A percentile compares a stretch with the other conserved stretches of the same genome.
These are phyloP conservation scores for Vitis labrusca DNA, from an alignment of 164 flowering plant species.

Conservation along the genomic window DNA sequence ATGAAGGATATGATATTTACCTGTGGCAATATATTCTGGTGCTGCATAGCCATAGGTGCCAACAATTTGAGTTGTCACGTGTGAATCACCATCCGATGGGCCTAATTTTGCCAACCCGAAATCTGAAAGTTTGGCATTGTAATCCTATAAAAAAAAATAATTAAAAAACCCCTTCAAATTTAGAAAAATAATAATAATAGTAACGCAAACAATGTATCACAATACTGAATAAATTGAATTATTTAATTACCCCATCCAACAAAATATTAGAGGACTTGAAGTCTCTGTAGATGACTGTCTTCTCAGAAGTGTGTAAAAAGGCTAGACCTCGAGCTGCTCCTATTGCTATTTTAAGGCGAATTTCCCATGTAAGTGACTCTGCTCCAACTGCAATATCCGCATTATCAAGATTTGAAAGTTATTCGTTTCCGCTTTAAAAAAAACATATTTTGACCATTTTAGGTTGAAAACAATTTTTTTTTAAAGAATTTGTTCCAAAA, in stretches of 20 bases:
- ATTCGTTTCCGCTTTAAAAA: too few species aligned
- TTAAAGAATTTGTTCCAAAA: background rate
- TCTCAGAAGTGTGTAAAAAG: conserved; percentile 5
- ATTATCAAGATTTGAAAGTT: too few species aligned
- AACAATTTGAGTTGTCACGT: conserved; percentile 46
- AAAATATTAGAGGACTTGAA: conserved; percentile 12
- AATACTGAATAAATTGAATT: too few species aligned
- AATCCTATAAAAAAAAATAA: conserved; percentile 24
- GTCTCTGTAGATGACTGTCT: conserved; percentile 9
- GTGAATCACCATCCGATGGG: conserved; percentile 46
- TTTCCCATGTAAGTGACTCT: conserved; percentile 15
- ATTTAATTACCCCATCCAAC: conserved; percentile 1
- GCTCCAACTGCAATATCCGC: conserved; percentile 27
- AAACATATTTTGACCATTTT: background rate
- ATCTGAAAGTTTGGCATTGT: conserved; percentile 58
- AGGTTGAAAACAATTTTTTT: background rate
- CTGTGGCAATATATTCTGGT: conserved; percentile 62
- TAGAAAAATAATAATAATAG: background rate
- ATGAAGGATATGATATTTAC: conserved; percentile 15
- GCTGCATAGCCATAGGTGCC: conserved; percentile 70
- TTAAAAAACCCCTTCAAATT: too few species aligned
- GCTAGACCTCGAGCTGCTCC: conserved; percentile 9
- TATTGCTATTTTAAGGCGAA: conserved; percentile 3
- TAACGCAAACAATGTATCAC: background rate
- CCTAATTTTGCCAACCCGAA: conserved; percentile 64